A percentile compares a stretch with the other conserved stretches of the same genome.
phyloP scores from a whole-genome alignment of 2,329 filamentous ascomycete genomes.

The Cyclaneusma minus region DNA sequence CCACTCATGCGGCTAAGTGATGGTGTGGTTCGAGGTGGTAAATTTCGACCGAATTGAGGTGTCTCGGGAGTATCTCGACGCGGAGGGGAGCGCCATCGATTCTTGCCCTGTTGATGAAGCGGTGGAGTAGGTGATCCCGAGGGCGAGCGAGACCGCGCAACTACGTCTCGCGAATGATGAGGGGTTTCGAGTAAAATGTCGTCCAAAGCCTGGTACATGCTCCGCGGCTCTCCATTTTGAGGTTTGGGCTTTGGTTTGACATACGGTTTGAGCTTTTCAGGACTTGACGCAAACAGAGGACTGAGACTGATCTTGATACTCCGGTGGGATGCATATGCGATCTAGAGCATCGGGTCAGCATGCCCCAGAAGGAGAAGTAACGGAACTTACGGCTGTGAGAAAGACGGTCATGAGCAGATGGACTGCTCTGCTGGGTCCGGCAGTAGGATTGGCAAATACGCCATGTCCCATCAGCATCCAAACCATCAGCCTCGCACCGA shows the following conservation, averaged over 20 bases:
- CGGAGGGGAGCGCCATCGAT: background rate
- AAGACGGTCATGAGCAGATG: constrained; percentile 40
- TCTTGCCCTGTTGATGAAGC: constrained; percentile 8
- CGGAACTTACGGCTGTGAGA: constrained; percentile 33
- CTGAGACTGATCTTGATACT: constrained; percentile 21
- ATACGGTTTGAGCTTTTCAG: constrained; percentile 10
- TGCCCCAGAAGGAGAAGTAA: background rate
- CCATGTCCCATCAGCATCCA: constrained; percentile 12
- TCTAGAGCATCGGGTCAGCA: constrained; percentile 8
- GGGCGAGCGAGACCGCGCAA: constrained; percentile 8
- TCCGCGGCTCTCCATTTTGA: constrained; percentile 20
- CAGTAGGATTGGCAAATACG: constrained; percentile 7
- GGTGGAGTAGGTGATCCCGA: constrained; percentile 20
- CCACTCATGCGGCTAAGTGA: constrained; percentile 5
- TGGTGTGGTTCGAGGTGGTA: constrained; percentile 3
- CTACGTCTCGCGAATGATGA: too few relatives aligned
- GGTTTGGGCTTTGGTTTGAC: constrained; percentile 10
- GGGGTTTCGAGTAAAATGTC: constrained; percentile 23
- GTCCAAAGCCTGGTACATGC: constrained; percentile 30
- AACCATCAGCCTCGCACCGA: constrained; percentile 38
- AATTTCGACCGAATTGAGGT: constrained; percentile 3
- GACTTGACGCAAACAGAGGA: constrained; percentile 29
- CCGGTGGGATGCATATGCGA: constrained; percentile 7
- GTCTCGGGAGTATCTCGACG: background rate
- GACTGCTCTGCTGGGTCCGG: constrained; percentile 15